phyloP scores from a whole-genome alignment of 1,139 yeast species.

The Suhomyces maxii region DNA sequence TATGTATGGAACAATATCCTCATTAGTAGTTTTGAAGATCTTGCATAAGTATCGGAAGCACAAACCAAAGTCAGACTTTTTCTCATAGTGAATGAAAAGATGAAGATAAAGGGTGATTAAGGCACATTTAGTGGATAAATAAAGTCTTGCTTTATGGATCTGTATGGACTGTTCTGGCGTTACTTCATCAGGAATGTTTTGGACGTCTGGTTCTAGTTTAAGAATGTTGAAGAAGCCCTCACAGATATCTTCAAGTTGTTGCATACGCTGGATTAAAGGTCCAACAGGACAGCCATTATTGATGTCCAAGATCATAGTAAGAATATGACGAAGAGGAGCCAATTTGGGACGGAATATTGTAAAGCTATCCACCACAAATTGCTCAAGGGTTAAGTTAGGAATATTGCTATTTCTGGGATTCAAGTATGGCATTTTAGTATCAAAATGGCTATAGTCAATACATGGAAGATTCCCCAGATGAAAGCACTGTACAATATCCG shows the following conservation, averaged over 20 bases:
- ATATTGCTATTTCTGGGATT: slow-evolving; percentile 8
- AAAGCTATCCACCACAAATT: slow-evolving; percentile 10
- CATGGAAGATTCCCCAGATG: slow-evolving; percentile 41
- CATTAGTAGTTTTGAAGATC: slow-evolving; percentile 17
- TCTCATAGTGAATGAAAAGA: slow-evolving; percentile 29
- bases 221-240: neutral
- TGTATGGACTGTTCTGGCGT: slow-evolving; percentile 6
- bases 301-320: slow-evolving; percentile 18
- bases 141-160: slow-evolving; percentile 12
- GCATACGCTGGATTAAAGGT: slow-evolving; percentile 21
- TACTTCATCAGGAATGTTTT: slow-evolving; percentile 6
- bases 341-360: slow-evolving; percentile 9
- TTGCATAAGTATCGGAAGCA: slow-evolving; percentile 32
- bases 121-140: slow-evolving; percentile 17
- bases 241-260: slow-evolving; percentile 20
- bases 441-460: slow-evolving; percentile 12
- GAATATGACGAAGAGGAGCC: slow-evolving; percentile 10
- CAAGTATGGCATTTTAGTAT: slow-evolving; percentile 21
- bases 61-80: slow-evolving; percentile 19
- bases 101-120: slow-evolving; percentile 21
- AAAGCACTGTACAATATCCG: slow-evolving; percentile 24
- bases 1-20: slow-evolving; percentile 24
- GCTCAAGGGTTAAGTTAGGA: slow-evolving; percentile 1
- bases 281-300: slow-evolving; percentile 25
- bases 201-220: slow-evolving; percentile 1